Percentiles rank a stretch among this genome's conserved stretches.
Conservation (phyloP, 169 alveolate species). For the Plasmodium ovale region DNA sequence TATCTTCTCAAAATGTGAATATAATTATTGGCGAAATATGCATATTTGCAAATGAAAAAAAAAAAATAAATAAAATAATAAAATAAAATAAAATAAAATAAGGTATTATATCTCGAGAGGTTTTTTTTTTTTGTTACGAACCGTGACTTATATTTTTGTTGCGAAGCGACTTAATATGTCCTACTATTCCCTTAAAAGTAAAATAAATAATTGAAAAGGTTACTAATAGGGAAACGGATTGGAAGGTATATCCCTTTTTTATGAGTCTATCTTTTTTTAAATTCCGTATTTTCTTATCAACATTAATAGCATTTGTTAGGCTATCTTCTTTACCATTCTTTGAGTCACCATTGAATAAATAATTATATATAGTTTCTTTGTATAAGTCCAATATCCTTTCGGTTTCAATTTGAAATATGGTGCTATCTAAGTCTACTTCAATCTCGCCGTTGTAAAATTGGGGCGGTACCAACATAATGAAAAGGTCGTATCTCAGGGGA, state of each 20-base stretch:
- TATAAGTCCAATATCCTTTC: not conserved
- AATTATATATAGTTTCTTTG: not conserved
- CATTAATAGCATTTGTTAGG: slow-evolving; percentile 5
- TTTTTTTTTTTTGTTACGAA: not conserved
- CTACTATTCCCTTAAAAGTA: not conserved
- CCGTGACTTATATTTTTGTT: not conserved
- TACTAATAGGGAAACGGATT: not conserved
- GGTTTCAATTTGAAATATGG: slow-evolving; percentile 1
- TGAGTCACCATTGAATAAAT: not conserved
- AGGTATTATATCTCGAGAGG: not conserved
- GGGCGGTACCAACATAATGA: slow-evolving; percentile 17
- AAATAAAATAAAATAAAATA: no score
- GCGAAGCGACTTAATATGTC: not conserved
- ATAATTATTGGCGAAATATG: no score
- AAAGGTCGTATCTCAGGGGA: not conserved
- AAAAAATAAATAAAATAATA: no score
- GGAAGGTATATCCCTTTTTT: not conserved
- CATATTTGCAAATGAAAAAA: no score
- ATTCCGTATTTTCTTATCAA: slow-evolving; percentile 20
- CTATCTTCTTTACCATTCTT: not conserved
- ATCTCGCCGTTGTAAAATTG: slow-evolving; percentile 20
- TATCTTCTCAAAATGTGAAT: no score
- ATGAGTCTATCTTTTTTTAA: slow-evolving; percentile 21
- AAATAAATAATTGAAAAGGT: slow-evolving; percentile 18
- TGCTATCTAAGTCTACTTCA: slow-evolving; percentile 10